Evolutionary conservation across 2,329 filamentous ascomycete genomes (phyloP), one percentile per base, ranked within the genome.

Genomic region (Neurospora sp.): DNA sequence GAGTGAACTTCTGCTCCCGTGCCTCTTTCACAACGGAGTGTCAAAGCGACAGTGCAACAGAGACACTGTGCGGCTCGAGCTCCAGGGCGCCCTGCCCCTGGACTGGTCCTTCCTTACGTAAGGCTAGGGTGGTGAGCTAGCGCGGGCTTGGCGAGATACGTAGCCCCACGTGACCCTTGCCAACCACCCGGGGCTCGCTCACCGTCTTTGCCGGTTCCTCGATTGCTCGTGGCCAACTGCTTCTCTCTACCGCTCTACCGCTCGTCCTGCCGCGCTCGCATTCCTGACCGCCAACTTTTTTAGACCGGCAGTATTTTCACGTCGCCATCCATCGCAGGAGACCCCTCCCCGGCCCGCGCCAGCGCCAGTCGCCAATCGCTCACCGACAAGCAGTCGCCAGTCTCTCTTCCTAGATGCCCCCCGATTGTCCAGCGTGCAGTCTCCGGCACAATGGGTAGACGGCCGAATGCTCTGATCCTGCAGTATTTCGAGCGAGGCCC

Each of bases 401-500:
- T 62, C 52, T 62, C 15, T 62, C 52, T 62, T 62, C 62, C 43
- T 73, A 69, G 66, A 75, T 74, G 71, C 68, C 66, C 71, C 66
- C 52, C 52, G 52, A 62, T 62, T 62, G 69, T 19, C 65, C 67
- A 41, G 68, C 66, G 52, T 62, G 69, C 68, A 68, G 41, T 71
- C 67, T 71, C 46, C 43, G 69, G 66, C 66, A 74, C 70, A 74
- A 76, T 76, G 92, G 92, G 92, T 78, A 88, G 92, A 78, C 90
- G 91, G 81, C 92, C 92, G 74, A 95, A 96, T 80, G 88, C 89
- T 76, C 85, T 97, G 75, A 94, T 97, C 79, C 86, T 92, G 79
- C 89, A 95, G 81, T 96, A 93, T 83, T 97, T 97, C 80, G 88
- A 92, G 79, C 88, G 93, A 75, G 94, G 94, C 10, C 87, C 88